phyloP scores from a whole-genome alignment of 2,329 filamentous ascomycete genomes.

The Colletotrichum plurivorum region DNA sequence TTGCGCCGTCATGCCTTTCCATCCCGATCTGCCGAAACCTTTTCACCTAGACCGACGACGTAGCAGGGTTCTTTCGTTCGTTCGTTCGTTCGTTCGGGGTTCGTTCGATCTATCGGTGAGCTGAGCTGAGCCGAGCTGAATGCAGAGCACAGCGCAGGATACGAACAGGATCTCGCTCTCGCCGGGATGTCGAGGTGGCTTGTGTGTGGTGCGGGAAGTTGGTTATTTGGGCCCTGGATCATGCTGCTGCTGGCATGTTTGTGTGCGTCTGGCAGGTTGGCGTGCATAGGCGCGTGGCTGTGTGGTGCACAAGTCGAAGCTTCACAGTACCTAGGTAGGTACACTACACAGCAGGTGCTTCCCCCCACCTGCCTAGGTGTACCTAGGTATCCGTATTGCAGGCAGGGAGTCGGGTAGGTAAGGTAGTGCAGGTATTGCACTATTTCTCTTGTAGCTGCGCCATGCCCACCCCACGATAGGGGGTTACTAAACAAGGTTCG shows the following conservation, averaged over 20 bases:
- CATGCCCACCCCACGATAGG: constrained; percentile 32
- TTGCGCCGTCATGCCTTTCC: constrained; percentile 26
- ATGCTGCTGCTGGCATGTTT: background rate
- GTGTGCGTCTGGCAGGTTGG: constrained; percentile 2
- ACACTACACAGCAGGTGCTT: too few species aligned
- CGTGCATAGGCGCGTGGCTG: background rate
- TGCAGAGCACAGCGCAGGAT: constrained; percentile 6
- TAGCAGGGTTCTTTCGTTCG: too few species aligned
- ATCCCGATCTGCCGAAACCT: constrained; percentile 20
- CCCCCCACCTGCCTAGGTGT: constrained; percentile 12
- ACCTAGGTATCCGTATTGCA: background rate
- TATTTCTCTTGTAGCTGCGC: constrained; percentile 30
- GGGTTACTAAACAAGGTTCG: constrained; percentile 35
- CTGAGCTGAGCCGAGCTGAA: background rate
- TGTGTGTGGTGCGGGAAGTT: background rate
- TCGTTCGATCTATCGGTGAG: too few species aligned
- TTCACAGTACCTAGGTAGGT: too few species aligned
- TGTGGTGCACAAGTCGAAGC: too few species aligned
- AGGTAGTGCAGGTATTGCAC: constrained; percentile 9
- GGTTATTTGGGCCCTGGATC: background rate
- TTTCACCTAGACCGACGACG: background rate
- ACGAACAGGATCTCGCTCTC: background rate
- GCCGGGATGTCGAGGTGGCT: background rate
- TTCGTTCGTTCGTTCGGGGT: too few species aligned
- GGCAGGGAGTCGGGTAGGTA: too few species aligned